Conservation (phyloP, 2,329 filamentous ascomycete genomes). For the Nothophoma quercina region DNA sequence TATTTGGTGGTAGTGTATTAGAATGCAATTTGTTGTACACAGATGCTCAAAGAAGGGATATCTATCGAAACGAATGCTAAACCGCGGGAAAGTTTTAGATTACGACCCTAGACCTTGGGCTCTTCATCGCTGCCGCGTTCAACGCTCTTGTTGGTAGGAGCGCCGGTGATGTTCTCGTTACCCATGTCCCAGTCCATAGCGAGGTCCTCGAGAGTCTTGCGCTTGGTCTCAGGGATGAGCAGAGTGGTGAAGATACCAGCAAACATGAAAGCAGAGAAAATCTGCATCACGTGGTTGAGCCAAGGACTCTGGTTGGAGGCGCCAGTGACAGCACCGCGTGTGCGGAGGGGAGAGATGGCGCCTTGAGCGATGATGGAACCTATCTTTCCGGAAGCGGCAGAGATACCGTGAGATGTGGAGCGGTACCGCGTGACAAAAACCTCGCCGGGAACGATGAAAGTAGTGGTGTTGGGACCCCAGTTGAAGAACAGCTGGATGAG, state of each 20-base stretch:
- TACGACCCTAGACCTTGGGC: constrained; percentile 16
- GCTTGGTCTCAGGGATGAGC: constrained; percentile 79
- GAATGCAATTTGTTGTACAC: constrained; percentile 7
- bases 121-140: constrained; percentile 34
- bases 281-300: constrained; percentile 77
- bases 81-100: neutral
- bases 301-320: constrained; percentile 67
- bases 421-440: constrained; percentile 60
- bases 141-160: constrained; percentile 26
- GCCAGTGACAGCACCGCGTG: constrained; percentile 56
- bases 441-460: constrained; percentile 61
- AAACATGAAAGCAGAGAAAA: constrained; percentile 83
- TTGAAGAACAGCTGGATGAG: constrained; percentile 62
- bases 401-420: constrained; percentile 59
- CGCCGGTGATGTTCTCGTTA: constrained; percentile 41
- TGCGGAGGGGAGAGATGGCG: constrained; percentile 57
- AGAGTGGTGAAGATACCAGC: constrained; percentile 72
- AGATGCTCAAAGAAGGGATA: constrained; percentile 8
- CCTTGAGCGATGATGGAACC: constrained; percentile 60
- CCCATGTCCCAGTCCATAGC: constrained; percentile 53
- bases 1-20: neutral
- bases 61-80: constrained; percentile 3
- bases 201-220: constrained; percentile 75
- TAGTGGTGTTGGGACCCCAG: constrained; percentile 58
- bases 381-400: constrained; percentile 57